Evolutionary conservation across 225 moss, liverwort and hornwort species (phyloP), one percentile per base, ranked within the genome.

Genomic region (Pleurozium schreberi): DNA sequence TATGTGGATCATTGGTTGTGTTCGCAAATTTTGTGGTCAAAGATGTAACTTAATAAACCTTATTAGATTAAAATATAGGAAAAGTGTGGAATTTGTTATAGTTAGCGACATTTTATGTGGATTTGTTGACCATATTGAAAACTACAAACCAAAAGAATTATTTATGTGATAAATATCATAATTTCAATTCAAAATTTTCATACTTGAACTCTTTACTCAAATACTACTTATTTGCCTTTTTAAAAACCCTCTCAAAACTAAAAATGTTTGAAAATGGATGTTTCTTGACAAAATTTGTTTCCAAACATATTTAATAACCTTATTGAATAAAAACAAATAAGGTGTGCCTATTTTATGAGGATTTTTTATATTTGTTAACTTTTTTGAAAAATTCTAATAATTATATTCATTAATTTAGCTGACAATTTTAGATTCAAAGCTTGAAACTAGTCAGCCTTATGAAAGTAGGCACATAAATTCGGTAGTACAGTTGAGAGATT

Each of bases 301-400:
- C 3, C 4, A 38, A 78, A 77, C 3, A 40, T 28, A 40, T 27
- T 26, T 28, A 40, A n/a, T n/a, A 59, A 42, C 1, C 30, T 8
- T 28, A 18, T 30, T 19, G 7, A 26, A n/a, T 57, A 55, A 12
- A 17, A 10, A n/a, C n/a, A n/a, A 4, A 0, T 38, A 38, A 9
- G 5, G 0, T 36, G 6, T 15, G 1, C 5, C 4, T 78, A 57
- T n/a, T 57, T 57, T n/a, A 10, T n/a, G 4, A n/a, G 1, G 4
- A 20, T 80, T 42, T 80, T 0, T 57, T n/a, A 5, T 40, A 11
- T 27, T 80, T 42, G 17, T 28, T 40, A 5, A 14, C 1, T 5
- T 40, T 10, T 58, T 59, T 8, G 5, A 58, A 80, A 58, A 2
- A 3, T 12, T 14, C 1, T 21, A 3, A 23, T n/a, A n/a, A n/a